Evolutionary conservation across 2,329 filamentous ascomycete species (phyloP), one percentile per base, ranked within the genome.

Genomic region (Aspergillus neoniger): DNA sequence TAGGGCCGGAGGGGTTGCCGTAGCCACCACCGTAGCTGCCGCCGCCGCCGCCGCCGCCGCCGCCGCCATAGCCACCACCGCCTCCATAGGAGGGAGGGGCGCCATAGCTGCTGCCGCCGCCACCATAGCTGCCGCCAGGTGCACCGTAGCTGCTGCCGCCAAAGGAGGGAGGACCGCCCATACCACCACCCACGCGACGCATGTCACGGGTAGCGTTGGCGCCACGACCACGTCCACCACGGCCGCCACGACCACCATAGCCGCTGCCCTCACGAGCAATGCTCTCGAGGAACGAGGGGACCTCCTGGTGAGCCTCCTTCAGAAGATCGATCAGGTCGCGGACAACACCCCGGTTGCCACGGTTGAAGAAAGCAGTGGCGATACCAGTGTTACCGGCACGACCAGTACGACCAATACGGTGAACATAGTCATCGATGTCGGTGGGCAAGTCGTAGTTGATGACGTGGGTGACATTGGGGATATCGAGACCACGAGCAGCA

Each of bases 361-460:
- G 94, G 87, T 99, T 99, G 89, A 99, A 98, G 86, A 99, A 99
- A 59, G 95, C 95, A 70, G 95, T 99, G 5, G 95, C 91, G 69
- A 96, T 89, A 89, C 95, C 95, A 72, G 94, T 98, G 85, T 99
- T 99, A 79, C 95, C 95, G 67, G 95, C 95, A 92, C 95, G 95
- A 76, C 95, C 95, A 67, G 95, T 99, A 94, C 95, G 95, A 89
- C 95, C 95, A 74, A 99, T 99, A 78, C 95, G 91, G 81, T 99
- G 95, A 61, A 99, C 95, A 71, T 99, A 99, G 80, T 98, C 95
- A 73, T 98, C 95, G 72, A 98, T 96, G 74, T 98, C 95, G 59
- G 93, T 97, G 53, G 95, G 95, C n/a, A 99, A 86, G 78, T 99
- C 95, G 79, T 99, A 99, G 85, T 99, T 99, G 85, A 99, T 88